A percentile compares a stretch with the other conserved stretches of the same genome.
Evolutionary conservation across 208 protist species (phyloP).

Genomic region (Crithidia fasciculata): DNA sequence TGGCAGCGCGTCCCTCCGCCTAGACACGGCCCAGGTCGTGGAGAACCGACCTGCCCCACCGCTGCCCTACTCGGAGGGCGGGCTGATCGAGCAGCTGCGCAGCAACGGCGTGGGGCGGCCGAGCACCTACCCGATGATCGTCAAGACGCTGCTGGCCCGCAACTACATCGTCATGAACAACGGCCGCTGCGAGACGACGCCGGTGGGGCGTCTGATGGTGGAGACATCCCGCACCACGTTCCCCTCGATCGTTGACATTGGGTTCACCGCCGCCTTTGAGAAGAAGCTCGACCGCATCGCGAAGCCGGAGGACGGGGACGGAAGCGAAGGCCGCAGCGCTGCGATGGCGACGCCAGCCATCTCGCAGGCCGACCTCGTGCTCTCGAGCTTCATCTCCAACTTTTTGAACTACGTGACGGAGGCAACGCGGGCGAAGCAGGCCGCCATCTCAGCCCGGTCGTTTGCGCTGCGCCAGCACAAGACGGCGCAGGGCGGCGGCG

Average conservation of each 20-base stretch:
- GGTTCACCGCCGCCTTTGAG: conserved; percentile 88
- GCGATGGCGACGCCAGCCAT: conserved; percentile 16
- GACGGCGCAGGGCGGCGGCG: neutral
- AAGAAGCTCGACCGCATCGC: conserved; percentile 89
- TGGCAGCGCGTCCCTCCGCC: conserved; percentile 24
- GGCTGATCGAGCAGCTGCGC: conserved; percentile 89
- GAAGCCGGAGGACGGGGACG: conserved; percentile 46
- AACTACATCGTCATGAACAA: conserved; percentile 88
- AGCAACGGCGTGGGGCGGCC: conserved; percentile 87
- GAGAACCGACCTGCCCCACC: conserved; percentile 70
- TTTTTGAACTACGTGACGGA: conserved; percentile 92
- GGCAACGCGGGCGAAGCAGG: conserved; percentile 72
- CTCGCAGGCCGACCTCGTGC: conserved; percentile 81
- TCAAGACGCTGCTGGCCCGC: conserved; percentile 85
- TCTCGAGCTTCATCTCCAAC: conserved; percentile 82
- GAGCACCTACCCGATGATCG: conserved; percentile 92
- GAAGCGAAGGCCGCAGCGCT: neutral
- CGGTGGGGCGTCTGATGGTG: conserved; percentile 76
- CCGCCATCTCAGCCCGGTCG: conserved; percentile 68
- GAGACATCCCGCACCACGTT: conserved; percentile 76
- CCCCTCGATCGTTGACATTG: conserved; percentile 91
- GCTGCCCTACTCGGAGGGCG: conserved; percentile 81
- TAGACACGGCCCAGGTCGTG: conserved; percentile 49
- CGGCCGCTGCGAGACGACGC: conserved; percentile 83
- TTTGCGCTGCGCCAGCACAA: conserved; percentile 59